A percentile compares a stretch with the other conserved stretches of the same genome.
These are phyloP conservation scores for Serendipita vermifera DNA, from an alignment of 768 basidiomycete species.

Conservation along the genomic window DNA sequence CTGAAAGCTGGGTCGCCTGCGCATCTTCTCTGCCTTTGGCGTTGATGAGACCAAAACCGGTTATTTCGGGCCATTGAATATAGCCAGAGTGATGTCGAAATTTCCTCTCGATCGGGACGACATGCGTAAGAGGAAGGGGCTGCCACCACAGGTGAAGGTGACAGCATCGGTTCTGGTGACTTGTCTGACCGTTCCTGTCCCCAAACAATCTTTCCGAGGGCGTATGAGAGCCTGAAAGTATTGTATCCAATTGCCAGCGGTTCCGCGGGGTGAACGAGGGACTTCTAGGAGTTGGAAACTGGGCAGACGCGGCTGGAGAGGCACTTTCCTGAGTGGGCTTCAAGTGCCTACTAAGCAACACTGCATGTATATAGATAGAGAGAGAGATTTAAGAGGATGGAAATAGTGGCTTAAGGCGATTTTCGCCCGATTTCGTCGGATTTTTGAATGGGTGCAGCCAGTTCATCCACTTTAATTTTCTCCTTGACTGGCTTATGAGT, in stretches of 20 bases:
- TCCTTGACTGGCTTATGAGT: no score
- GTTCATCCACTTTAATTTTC: no score
- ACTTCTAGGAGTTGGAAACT: not conserved
- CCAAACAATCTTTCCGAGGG: constrained; percentile 22
- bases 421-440: no score
- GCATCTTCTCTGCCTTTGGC: not conserved
- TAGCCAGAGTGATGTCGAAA: not conserved
- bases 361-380: no score
- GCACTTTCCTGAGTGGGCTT: constrained; percentile 3
- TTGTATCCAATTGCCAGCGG: constrained; percentile 26
- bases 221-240: constrained; percentile 23
- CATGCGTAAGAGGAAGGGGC: constrained; percentile 24
- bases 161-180: not conserved
- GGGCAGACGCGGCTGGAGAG: constrained; percentile 1
- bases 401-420: no score
- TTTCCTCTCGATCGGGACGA: not conserved
- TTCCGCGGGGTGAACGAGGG: constrained; percentile 36
- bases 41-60: not conserved
- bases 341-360: not conserved
- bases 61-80: not conserved
- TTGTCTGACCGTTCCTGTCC: not conserved
- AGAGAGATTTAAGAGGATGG: no score
- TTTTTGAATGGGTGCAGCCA: no score
- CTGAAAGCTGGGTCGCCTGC: constrained; percentile 38
- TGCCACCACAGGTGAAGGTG: constrained; percentile 22